Evolutionary conservation across 2,329 filamentous ascomycete species (phyloP).

Genomic region (Exophiala aquamarina): DNA sequence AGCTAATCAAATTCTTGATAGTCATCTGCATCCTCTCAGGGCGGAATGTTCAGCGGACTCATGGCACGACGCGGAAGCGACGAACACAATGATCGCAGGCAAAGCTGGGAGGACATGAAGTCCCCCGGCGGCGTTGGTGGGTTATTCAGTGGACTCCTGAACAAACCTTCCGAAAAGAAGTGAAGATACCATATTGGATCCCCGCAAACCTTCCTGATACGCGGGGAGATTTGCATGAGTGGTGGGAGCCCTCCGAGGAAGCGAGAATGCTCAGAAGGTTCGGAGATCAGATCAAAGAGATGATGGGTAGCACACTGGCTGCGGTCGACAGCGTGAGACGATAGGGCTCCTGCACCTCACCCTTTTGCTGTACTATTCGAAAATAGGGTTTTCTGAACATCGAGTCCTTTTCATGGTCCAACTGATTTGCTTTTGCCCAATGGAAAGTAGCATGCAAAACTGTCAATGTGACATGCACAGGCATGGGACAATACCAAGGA

Average conservation of each 20-base stretch:
- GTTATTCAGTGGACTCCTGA: conserved; percentile 15
- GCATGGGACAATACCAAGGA: no score
- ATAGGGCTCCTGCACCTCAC: no score
- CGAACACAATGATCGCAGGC: conserved; percentile 15
- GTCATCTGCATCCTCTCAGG: conserved; percentile 23
- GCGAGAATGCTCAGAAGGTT: no score
- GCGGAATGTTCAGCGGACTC: conserved; percentile 23
- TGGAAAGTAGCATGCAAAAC: no score
- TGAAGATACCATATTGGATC: background rate
- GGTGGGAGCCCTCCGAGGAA: background rate
- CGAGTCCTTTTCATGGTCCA: no score
- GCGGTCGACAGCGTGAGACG: no score
- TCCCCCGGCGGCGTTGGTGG: conserved; percentile 9
- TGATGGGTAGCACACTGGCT: no score
- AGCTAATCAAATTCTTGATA: background rate
- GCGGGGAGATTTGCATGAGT: background rate
- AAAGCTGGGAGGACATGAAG: conserved; percentile 23
- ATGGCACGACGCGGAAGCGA: conserved; percentile 16
- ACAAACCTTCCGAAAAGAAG: conserved; percentile 24
- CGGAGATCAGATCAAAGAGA: no score
- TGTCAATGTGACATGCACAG: no score
- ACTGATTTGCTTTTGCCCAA: no score
- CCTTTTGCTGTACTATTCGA: no score
- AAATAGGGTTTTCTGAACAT: no score
- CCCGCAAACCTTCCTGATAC: background rate